These are phyloP conservation scores for Closterium sp. DNA, from an alignment of 139 green algal genomes.

Conservation along the genomic window DNA sequence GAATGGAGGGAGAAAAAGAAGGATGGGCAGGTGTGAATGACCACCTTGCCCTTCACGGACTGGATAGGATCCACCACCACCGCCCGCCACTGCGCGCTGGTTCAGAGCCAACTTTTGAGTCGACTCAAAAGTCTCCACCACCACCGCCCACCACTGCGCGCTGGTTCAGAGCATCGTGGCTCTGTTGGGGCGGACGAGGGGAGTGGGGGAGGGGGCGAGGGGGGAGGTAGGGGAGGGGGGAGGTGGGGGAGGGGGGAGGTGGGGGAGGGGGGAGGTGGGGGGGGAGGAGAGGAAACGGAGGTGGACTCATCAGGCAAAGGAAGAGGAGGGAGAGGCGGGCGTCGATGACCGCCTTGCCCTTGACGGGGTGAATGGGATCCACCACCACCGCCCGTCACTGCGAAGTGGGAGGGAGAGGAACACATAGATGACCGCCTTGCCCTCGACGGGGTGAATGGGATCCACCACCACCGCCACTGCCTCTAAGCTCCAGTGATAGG, in stretches of 20 bases:
- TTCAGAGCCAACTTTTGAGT: slow-evolving; percentile 97
- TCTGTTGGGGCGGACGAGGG: too few relatives aligned
- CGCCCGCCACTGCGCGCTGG: slow-evolving; percentile 88
- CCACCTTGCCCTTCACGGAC: slow-evolving; percentile 93
- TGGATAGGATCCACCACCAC: slow-evolving; percentile 98
- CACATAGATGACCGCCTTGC: slow-evolving; percentile 94
- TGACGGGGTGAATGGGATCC: slow-evolving; percentile 96
- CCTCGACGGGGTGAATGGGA: slow-evolving; percentile 95
- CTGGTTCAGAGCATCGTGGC: slow-evolving; percentile 99
- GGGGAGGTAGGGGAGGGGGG: too few relatives aligned
- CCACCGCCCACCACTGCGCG: slow-evolving; percentile 89
- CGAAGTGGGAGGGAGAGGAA: slow-evolving; percentile 95
- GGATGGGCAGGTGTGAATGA: slow-evolving; percentile 91
- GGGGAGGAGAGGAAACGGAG: slow-evolving; percentile 64
- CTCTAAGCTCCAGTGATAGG: slow-evolving; percentile 87
- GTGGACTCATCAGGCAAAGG: slow-evolving; percentile 2
- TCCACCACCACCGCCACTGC: slow-evolving; percentile 96
- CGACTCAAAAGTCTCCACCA: slow-evolving; percentile 96
- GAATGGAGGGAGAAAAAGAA: slow-evolving; percentile 88
- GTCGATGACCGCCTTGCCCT: slow-evolving; percentile 96
- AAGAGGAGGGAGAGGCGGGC: slow-evolving; percentile 85
- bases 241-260: too few relatives aligned
- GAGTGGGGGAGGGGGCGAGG: too few relatives aligned
- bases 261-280: not conserved
- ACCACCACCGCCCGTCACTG: slow-evolving; percentile 94